A percentile compares a stretch with the other conserved stretches of the same genome.
Conservation (phyloP, 768 basidiomycete genomes). For the Podaxis sp. region DNA sequence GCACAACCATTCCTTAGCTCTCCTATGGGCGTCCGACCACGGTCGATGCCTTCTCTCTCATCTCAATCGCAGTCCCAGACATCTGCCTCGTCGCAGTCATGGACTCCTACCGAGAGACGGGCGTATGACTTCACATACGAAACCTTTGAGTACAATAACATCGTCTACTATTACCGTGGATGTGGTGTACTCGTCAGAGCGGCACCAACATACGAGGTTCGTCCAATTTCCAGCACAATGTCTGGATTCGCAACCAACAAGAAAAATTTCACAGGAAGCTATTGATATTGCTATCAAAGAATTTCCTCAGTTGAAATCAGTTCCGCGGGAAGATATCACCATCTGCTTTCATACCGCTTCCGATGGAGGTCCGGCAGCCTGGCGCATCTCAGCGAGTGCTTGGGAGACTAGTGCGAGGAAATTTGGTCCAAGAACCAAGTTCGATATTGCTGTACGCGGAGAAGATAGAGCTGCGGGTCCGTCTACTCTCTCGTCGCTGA, state of each 20-base stretch:
- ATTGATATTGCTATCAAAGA: conserved; percentile 49
- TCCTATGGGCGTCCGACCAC: not conserved
- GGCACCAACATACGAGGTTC: conserved; percentile 41
- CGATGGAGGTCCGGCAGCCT: conserved; percentile 32
- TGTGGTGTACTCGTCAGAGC: conserved; percentile 34
- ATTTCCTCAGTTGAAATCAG: conserved; percentile 40
- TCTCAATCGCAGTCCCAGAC: not conserved
- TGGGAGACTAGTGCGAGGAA: conserved; percentile 34
- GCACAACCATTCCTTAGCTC: not conserved
- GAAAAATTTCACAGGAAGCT: conserved; percentile 40
- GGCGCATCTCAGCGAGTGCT: conserved; percentile 51
- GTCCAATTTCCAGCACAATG: conserved; percentile 7
- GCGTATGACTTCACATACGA: conserved; percentile 22
- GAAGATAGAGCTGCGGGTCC: conserved; percentile 8
- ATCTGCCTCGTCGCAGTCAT: not conserved
- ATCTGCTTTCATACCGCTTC: conserved; percentile 40
- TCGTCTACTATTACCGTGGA: conserved; percentile 38
- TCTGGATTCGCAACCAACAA: not conserved
- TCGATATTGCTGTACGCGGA: conserved; percentile 8
- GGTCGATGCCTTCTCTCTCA: not conserved
- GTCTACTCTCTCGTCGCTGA: not conserved
- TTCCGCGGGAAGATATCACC: conserved; percentile 41
- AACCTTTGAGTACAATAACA: conserved; percentile 43
- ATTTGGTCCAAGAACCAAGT: conserved; percentile 10
- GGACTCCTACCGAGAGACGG: not conserved